Conservation (phyloP, 345 rosid species). For the Eutrema japonicum region DNA sequence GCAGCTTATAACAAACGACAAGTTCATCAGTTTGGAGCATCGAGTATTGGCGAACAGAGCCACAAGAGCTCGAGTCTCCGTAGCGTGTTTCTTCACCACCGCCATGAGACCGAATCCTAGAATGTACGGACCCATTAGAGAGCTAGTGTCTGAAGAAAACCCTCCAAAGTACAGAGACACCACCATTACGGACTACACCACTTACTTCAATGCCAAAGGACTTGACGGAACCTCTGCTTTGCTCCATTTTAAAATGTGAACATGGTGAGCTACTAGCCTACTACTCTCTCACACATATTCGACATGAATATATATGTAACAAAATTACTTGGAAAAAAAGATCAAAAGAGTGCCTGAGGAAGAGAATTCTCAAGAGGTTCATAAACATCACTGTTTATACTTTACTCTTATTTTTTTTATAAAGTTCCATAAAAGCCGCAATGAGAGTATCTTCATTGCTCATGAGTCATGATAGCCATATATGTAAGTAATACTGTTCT, state of each 20-base stretch:
- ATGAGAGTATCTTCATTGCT: conserved; percentile 15
- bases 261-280: neutral
- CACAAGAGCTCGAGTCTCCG: conserved; percentile 44
- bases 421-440: conserved; percentile 17
- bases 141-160: conserved; percentile 55
- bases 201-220: conserved; percentile 43
- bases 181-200: conserved; percentile 43
- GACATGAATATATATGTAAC: conserved; percentile 4
- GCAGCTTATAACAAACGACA: conserved; percentile 55
- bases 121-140: conserved; percentile 48
- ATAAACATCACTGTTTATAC: conserved; percentile 19
- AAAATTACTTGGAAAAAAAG: neutral
- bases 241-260: conserved; percentile 38
- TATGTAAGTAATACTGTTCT: conserved; percentile 29
- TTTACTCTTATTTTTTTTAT: conserved; percentile 1
- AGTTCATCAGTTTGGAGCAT: conserved; percentile 52
- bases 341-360: neutral
- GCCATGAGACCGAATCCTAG: conserved; percentile 32
- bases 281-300: conserved; percentile 1
- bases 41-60: conserved; percentile 51
- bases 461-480: conserved; percentile 34
- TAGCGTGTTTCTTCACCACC: conserved; percentile 52
- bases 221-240: conserved; percentile 49
- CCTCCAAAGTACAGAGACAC: conserved; percentile 55
- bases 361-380: conserved; percentile 18